phyloP scores from a whole-genome alignment of 805 yeast species.

The Candida qinlingensis region DNA sequence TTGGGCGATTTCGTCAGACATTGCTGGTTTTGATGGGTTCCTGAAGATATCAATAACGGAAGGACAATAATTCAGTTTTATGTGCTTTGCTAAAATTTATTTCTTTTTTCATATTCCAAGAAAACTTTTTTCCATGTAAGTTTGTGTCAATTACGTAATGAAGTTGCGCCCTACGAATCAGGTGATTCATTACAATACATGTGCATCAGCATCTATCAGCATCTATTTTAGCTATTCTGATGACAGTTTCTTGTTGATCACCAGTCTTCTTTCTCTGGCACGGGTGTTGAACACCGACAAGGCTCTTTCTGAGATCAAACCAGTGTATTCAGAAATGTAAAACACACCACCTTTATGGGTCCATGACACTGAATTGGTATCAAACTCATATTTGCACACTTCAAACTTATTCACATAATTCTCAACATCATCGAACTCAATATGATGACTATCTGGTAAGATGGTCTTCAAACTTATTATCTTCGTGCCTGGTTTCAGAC shows the following conservation, averaged over 20 bases:
- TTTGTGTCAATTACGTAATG: not conserved
- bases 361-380: conserved; percentile 81
- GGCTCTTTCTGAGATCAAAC: conserved; percentile 12
- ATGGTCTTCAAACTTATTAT: conserved; percentile 76
- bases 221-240: not conserved
- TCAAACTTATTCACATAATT: conserved; percentile 59
- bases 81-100: not conserved
- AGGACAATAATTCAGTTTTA: conserved; percentile 2
- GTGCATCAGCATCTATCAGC: too few relatives aligned
- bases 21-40: not conserved
- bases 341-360: conserved; percentile 73
- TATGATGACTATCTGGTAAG: conserved; percentile 68
- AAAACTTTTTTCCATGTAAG: not conserved
- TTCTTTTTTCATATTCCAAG: not conserved
- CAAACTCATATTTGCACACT: conserved; percentile 60
- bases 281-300: conserved; percentile 32
- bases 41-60: not conserved
- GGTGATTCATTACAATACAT: too few relatives aligned
- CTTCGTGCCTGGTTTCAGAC: conserved; percentile 66
- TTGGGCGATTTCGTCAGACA: conserved; percentile 17
- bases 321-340: conserved; percentile 51
- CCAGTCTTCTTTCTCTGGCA: conserved; percentile 16
- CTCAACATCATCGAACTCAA: conserved; percentile 44
- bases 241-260: conserved; percentile 5
- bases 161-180: too few relatives aligned